Evolutionary conservation across 2,329 filamentous ascomycete species (phyloP).

Genomic region (Aspergillus uvarum): DNA sequence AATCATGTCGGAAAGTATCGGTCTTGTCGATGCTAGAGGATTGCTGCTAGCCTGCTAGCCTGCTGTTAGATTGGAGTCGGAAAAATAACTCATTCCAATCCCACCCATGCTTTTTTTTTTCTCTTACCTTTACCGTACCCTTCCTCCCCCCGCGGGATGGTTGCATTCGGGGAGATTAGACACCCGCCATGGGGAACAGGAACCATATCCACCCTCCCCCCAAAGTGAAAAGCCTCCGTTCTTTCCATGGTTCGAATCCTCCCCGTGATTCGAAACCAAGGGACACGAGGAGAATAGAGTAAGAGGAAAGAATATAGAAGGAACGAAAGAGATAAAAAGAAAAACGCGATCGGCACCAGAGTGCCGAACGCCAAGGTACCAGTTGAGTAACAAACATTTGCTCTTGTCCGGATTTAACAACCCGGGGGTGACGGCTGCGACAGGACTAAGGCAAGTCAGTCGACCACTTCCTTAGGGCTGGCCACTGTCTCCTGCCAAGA

Average conservation of each 20-base stretch:
- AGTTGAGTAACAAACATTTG: neutral
- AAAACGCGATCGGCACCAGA: neutral
- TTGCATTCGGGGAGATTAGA: neutral
- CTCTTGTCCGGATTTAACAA: neutral
- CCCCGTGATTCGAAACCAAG: neutral
- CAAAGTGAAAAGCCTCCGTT: neutral
- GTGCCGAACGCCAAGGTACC: neutral
- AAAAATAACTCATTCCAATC: neutral
- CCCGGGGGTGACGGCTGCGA: neutral
- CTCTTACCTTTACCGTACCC: neutral
- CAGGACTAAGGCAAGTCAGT: neutral
- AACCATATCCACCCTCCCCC: neutral
- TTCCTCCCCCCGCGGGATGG: neutral
- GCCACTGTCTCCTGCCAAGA: constrained; percentile 3
- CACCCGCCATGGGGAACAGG: neutral
- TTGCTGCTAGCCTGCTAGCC: neutral
- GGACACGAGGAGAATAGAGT: neutral
- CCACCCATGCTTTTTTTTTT: neutral
- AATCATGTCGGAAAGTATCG: neutral
- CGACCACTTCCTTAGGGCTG: neutral
- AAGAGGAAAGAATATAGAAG: no score
- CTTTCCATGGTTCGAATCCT: neutral
- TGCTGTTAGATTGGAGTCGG: neutral
- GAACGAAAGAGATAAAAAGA: neutral
- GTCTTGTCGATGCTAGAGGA: neutral